A percentile compares a stretch with the other conserved stretches of the same genome.
Conservation (phyloP, 805 yeast genomes). For the Hyphopichia homilentoma region DNA sequence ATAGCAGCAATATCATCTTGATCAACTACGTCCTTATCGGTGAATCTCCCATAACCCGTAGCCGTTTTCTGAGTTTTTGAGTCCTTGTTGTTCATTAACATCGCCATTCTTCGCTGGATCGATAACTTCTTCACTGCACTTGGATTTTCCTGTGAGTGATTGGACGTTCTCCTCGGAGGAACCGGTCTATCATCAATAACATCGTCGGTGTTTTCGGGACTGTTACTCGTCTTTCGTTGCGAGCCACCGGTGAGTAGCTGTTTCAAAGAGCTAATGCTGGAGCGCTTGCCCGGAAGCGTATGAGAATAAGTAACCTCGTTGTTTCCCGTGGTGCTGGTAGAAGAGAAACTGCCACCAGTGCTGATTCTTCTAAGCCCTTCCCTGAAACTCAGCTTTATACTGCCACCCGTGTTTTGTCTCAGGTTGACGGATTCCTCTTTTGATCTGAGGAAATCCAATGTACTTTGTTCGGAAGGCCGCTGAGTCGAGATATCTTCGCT, state of each 20-base stretch:
- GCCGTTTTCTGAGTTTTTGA: constrained; percentile 59
- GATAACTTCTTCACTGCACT: constrained; percentile 22
- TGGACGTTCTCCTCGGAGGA: no score
- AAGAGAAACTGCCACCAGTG: constrained; percentile 29
- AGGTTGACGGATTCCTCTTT: constrained; percentile 19
- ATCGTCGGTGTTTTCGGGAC: constrained; percentile 2
- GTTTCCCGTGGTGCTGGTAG: constrained; percentile 15
- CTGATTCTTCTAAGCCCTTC: constrained; percentile 35
- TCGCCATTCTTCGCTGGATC: constrained; percentile 55
- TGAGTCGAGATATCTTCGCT: constrained; percentile 14
- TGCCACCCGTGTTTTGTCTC: constrained; percentile 39
- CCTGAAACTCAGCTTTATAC: constrained; percentile 28
- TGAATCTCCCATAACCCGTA: constrained; percentile 75
- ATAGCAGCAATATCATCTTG: constrained; percentile 33
- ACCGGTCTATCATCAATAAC: background rate
- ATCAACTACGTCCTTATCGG: constrained; percentile 37
- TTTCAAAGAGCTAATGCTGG: constrained; percentile 27
- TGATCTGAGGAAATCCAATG: constrained; percentile 33
- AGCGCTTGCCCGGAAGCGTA: no score
- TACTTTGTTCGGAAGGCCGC: constrained; percentile 20
- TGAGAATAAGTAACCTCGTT: no score
- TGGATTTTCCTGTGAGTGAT: background rate
- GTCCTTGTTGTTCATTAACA: constrained; percentile 39
- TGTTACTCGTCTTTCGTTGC: constrained; percentile 11
- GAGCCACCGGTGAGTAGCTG: constrained; percentile 26